Evolutionary conservation across 2,329 filamentous ascomycete species (phyloP), one percentile per base, ranked within the genome.

Genomic region (Scedosporium minutisporum): DNA sequence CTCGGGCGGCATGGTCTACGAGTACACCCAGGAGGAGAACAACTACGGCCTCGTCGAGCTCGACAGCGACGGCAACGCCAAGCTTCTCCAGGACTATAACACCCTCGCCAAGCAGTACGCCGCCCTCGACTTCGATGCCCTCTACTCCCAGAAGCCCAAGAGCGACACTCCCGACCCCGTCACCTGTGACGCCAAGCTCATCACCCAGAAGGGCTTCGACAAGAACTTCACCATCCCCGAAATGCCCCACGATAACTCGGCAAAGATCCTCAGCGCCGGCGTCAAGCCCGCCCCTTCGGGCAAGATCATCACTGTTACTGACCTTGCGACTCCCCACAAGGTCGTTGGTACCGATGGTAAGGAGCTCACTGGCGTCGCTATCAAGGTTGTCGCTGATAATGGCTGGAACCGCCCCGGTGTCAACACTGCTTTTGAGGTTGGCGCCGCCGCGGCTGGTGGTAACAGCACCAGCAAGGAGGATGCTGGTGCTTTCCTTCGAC

Each of bases 1-100:
- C 70, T 87, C 86, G 62, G 90, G 90, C 65, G 90, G 89, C 66
- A 80, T 95, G 57, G 88, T 93, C 57, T 95, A 93, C 78, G 89
- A 95, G 75, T 93, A 84, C 74, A 86, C 85, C 1, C 82, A 92
- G 74, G 90, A 93, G 71, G 74, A 77, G 51, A 87, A 88, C 72
- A 77, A 85, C 71, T 88, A 80, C 64, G 86, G 86, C 61, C 80
- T 93, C 6, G 87, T 90, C 65, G 70, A 82, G 66, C 75, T 90
- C 68, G 82, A 82, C 68, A 74, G 73, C 63, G 82, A 87, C 68
- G 80, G 79, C 66, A 82, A 79, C 18, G 80, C 85, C 62, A 77
- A 79, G 57, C 78, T 91, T 53, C 78, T 85, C 42, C 67, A 75
- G 23, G 89, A 93, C 73, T 93, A 81, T 75, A 83, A 89, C 72